These are phyloP conservation scores for Moesziomyces parantarcticus DNA, from an alignment of 1,284 basidiomycete species.

Conservation along the genomic window DNA sequence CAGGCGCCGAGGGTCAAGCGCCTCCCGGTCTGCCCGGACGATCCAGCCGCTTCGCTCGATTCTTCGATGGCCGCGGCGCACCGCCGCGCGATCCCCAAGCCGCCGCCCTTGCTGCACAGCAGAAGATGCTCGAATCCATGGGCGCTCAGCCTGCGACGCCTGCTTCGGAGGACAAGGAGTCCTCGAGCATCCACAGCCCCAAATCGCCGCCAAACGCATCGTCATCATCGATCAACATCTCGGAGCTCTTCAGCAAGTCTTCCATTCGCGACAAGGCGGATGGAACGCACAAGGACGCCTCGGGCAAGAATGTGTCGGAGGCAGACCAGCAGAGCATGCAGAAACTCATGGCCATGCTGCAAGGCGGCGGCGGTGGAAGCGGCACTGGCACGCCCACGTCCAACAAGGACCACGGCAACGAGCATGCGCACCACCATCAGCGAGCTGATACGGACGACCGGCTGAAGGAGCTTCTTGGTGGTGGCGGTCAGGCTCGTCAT, in stretches of 20 bases:
- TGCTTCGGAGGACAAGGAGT: conserved; percentile 1
- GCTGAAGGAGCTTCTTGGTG: conserved; percentile 27
- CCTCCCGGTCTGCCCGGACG: conserved; percentile 55
- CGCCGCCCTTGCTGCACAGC: conserved; percentile 57
- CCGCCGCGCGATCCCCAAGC: conserved; percentile 51
- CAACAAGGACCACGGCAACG: conserved; percentile 8
- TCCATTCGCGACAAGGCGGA: conserved; percentile 30
- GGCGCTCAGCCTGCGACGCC: conserved; percentile 8
- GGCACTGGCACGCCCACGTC: conserved; percentile 23
- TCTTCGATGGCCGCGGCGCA: conserved; percentile 56
- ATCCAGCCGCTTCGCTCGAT: conserved; percentile 66
- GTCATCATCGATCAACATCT: conserved; percentile 46
- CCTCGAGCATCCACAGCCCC: neutral
- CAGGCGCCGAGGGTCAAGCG: conserved; percentile 22
- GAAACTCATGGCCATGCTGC: conserved; percentile 66
- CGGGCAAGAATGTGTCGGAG: conserved; percentile 47
- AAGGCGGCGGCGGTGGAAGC: conserved; percentile 36
- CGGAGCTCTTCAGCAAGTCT: conserved; percentile 46
- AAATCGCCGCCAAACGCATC: conserved; percentile 30
- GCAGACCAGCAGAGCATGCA: conserved; percentile 66
- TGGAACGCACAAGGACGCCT: conserved; percentile 22
- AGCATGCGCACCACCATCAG: conserved; percentile 4
- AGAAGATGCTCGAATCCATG: conserved; percentile 48
- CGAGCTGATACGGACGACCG: conserved; percentile 27
- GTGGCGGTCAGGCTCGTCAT: conserved; percentile 15